These are phyloP conservation scores for Sphenostylis stenocarpa DNA, from an alignment of 306 rosid species.

Conservation along the genomic window DNA sequence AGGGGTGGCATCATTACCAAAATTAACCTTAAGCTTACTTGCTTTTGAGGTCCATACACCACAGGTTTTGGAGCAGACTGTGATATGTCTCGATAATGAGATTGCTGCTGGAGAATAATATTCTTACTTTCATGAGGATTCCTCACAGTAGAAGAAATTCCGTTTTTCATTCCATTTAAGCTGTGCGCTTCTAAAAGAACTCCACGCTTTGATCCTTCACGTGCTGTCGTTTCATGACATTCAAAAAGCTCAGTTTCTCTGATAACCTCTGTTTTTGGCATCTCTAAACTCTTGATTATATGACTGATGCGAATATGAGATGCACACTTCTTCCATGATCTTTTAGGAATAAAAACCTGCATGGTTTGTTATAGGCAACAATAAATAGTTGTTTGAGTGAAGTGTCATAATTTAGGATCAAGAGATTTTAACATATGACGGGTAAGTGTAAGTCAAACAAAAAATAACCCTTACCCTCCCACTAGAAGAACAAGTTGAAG, in stretches of 20 bases:
- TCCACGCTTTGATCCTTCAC: constrained; percentile 45
- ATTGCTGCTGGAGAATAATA: constrained; percentile 39
- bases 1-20: background rate
- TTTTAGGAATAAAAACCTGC: constrained; percentile 43
- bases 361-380: background rate
- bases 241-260: constrained; percentile 30
- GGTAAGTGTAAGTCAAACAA: background rate
- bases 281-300: constrained; percentile 46
- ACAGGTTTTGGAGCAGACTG: constrained; percentile 27
- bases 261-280: constrained; percentile 27
- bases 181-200: constrained; percentile 29
- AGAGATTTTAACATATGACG: background rate
- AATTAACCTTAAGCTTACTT: constrained; percentile 46
- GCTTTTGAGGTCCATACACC: constrained; percentile 46
- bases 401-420: background rate
- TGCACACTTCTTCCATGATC: constrained; percentile 60
- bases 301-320: constrained; percentile 67
- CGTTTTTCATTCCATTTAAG: constrained; percentile 34
- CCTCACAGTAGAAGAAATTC: constrained; percentile 22
- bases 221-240: constrained; percentile 29
- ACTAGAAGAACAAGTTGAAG: constrained; percentile 30
- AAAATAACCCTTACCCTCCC: constrained; percentile 24
- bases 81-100: constrained; percentile 41
- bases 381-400: background rate
- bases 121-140: constrained; percentile 37